Percentiles rank a stretch among this genome's conserved stretches.
Conservation (phyloP, 306 rosid genomes). For the Acacia acuminata region DNA sequence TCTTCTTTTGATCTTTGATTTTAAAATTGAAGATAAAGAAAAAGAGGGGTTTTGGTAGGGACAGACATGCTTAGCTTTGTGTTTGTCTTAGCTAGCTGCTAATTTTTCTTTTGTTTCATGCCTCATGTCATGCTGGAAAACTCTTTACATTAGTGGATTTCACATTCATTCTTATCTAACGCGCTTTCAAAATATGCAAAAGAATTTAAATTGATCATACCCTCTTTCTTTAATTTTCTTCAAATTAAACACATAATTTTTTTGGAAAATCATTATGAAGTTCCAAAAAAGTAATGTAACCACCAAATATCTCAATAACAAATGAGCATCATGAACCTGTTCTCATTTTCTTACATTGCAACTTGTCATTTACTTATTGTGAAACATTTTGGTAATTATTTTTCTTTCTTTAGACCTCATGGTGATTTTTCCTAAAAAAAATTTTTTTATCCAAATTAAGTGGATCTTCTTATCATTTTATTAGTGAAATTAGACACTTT, state of each 20-base stretch:
- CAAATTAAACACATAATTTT: neutral
- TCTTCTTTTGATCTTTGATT: neutral
- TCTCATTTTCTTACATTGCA: too few relatives aligned
- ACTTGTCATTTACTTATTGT: too few relatives aligned
- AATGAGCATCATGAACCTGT: too few relatives aligned
- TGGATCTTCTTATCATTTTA: constrained; percentile 30
- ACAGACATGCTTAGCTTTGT: neutral
- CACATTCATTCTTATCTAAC: constrained; percentile 10
- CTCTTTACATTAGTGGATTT: constrained; percentile 3
- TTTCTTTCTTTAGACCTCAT: too few relatives aligned
- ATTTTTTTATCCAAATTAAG: neutral
- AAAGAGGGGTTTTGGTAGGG: constrained; percentile 9
- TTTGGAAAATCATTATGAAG: too few relatives aligned
- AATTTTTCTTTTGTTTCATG: constrained; percentile 12
- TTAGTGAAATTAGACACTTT: neutral
- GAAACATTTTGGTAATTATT: too few relatives aligned
- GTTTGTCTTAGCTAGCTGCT: neutral
- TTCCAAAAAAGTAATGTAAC: too few relatives aligned
- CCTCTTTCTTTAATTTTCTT: constrained; percentile 1
- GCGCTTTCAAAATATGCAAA: neutral
- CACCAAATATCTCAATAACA: too few relatives aligned
- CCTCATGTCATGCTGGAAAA: constrained; percentile 15
- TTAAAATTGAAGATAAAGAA: constrained; percentile 17
- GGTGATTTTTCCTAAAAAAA: too few relatives aligned
- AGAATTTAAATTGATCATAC: neutral